phyloP scores from a whole-genome alignment of 2,329 filamentous ascomycete genomes.

The Fusarium nygamai region DNA sequence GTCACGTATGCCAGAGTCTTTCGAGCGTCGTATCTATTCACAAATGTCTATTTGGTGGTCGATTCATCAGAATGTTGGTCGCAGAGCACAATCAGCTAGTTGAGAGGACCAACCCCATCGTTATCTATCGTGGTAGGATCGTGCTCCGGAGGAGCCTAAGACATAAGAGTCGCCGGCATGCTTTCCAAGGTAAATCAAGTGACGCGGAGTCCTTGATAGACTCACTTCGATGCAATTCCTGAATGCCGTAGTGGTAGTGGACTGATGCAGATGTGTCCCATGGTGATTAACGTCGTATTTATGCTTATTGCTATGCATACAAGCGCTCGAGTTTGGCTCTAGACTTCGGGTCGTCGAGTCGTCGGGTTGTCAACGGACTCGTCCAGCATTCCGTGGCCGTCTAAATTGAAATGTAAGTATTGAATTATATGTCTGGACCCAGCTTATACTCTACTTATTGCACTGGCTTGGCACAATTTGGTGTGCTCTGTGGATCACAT shows the following conservation, averaged over 20 bases:
- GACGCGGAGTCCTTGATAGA: fast-evolving
- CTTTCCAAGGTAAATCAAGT: not conserved
- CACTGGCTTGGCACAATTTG: no score
- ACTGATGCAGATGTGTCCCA: not conserved
- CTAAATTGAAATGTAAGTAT: not conserved
- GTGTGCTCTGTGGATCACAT: not conserved
- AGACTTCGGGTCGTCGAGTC: not conserved
- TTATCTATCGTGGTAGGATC: not conserved
- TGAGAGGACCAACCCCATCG: not conserved
- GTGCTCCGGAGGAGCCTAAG: not conserved
- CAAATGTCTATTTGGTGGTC: not conserved
- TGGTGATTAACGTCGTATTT: not conserved
- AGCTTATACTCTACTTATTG: not conserved
- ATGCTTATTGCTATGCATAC: not conserved
- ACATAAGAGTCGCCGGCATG: not conserved
- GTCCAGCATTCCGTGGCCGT: not conserved
- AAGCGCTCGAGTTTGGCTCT: not conserved
- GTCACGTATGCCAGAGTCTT: not conserved
- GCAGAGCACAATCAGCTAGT: fast-evolving
- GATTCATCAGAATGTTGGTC: fast-evolving
- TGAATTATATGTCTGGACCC: no score
- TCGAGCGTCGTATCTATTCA: not conserved
- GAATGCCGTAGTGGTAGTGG: not conserved
- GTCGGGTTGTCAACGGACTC: not conserved
- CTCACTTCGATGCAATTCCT: not conserved